Base-by-base conservation (phyloP, 1,139 yeast species). In the Yamadazyma dushanensis region DNA sequence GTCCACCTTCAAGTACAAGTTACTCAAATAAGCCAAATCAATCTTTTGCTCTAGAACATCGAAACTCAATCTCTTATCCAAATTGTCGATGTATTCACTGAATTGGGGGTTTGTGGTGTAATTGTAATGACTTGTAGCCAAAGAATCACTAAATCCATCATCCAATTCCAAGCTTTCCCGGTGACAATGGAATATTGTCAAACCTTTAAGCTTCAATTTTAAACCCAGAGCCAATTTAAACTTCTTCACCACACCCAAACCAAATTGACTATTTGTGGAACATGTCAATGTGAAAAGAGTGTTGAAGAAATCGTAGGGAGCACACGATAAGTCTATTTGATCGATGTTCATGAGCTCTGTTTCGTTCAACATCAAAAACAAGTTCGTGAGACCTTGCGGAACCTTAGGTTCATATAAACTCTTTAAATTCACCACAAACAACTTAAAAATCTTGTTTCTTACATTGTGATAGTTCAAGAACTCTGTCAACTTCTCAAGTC, bases 131-230 rank as follows among this genome's bases (percentile, higher is more conserved):
- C 29, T 26, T 4, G 13, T 8, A 3, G 5, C 29, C 29, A 7
- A 26, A 6, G 11, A 19, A 13, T 20, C 25, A 13, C 13, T 7
- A n/a, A 32, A 25, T 20, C 4, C 21, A 13, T 32, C 30, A 9
- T 26, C 30, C 7, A 15, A 9, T 17, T 6, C 17, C 6, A 16
- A 10, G 13, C 18, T 28, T 26, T 59, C 63, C 30, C 54, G 56
- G 42, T 66, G 72, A 34, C 63, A 56, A 44, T 66, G 72, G 42
- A 59, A 60, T 1, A 63, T 21, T 1, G 68, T 62, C 19, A 66
- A 46, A 5, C 66, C 68, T 26, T 51, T 53, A 18, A 66, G 44
- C 28, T 50, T 51, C 30, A 66, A 41, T 43, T 61, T 63, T 24
- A 46, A 53, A 2, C 50, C 46, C 30, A 52, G 49, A 5, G 47